Base-by-base conservation (phyloP, 768 basidiomycete genomes). In the Suillus bovinus region DNA sequence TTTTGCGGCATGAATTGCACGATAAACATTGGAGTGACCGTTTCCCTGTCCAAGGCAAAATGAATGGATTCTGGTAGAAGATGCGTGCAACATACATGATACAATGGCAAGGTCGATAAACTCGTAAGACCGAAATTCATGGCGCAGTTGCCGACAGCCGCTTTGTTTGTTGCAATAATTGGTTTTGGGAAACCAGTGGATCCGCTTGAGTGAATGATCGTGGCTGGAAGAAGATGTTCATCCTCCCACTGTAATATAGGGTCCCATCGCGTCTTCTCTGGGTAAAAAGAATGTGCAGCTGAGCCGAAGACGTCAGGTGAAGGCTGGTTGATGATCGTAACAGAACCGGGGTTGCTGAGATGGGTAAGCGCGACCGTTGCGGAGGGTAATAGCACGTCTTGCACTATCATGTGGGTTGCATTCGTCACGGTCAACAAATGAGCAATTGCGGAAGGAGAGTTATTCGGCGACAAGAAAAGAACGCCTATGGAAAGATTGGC, bases 111-210 rank as follows among this genome's bases (percentile, higher is more conserved):
- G 2, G 72, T 72, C 5, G 69, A 62, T 27, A 72, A 64, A 36
- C 59, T 63, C 10, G 54, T 55, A 20, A 72, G 60, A 31, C 63
- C 65, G 57, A 72, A 55, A 59, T 80, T 73, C 67, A 74, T 66
- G 57, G 74, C 68, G 61, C 73, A 67, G 63, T 81, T 76, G 34
- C 71, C 71, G 44, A 79, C 54, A 22, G 77, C 69, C 6, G 68
- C 71, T 55, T 74, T 72, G 64, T 81, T 79, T 0, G 76, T 77
- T 61, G 72, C 64, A 46, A 68, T 67, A 29, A 79, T 81, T 27
- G 76, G 79, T 68, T 77, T 84, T 3, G 84, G 84, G 56, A 76
- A 80, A 1, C 84, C 84, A 14, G 84, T 84, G 5, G 72, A 73
- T 22, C 71, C 68, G 7, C 56, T 79, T 67, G 71, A 71, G 54